phyloP scores from a whole-genome alignment of 768 basidiomycete species.

The Agrocybe chaxingu region DNA sequence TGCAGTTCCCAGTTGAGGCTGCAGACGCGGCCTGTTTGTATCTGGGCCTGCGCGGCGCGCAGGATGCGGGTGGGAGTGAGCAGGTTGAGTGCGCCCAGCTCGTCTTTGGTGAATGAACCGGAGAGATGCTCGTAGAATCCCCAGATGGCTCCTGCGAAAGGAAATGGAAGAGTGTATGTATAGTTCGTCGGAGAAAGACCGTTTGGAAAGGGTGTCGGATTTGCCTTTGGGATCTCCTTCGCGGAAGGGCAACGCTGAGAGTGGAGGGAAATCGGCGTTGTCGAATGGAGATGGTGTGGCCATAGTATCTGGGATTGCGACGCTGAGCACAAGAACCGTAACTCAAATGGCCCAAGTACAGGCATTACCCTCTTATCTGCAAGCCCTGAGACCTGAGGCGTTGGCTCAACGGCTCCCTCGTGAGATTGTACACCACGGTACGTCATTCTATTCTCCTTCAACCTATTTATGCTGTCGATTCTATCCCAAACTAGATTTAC shows the following conservation, averaged over 20 bases:
- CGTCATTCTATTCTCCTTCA: too few species aligned
- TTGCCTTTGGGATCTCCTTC: slow-evolving; percentile 18
- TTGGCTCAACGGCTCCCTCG: too few species aligned
- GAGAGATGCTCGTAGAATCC: slow-evolving; percentile 23
- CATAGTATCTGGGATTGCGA: slow-evolving; percentile 1
- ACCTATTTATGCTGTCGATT: too few species aligned
- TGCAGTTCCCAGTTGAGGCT: slow-evolving; percentile 23
- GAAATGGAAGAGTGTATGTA: background rate
- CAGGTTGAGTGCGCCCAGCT: slow-evolving; percentile 21
- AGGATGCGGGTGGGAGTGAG: slow-evolving; percentile 19
- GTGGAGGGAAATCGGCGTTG: slow-evolving; percentile 15
- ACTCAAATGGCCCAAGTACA: too few species aligned
- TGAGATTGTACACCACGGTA: too few species aligned
- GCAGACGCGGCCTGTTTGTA: slow-evolving; percentile 16
- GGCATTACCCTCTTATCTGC: too few species aligned
- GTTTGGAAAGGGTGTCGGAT: background rate
- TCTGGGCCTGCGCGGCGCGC: slow-evolving; percentile 16
- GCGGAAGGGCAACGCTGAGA: slow-evolving; percentile 18
- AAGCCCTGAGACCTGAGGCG: too few species aligned
- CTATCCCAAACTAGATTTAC: too few species aligned
- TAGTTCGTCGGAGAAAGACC: background rate
- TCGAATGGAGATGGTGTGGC: slow-evolving; percentile 19
- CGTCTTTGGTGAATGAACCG: slow-evolving; percentile 10
- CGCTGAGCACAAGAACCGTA: too few species aligned
- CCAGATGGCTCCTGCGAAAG: slow-evolving; percentile 19